These are phyloP conservation scores for Trichosporon sp. DNA, from an alignment of 1,284 basidiomycete species.

Conservation along the genomic window DNA sequence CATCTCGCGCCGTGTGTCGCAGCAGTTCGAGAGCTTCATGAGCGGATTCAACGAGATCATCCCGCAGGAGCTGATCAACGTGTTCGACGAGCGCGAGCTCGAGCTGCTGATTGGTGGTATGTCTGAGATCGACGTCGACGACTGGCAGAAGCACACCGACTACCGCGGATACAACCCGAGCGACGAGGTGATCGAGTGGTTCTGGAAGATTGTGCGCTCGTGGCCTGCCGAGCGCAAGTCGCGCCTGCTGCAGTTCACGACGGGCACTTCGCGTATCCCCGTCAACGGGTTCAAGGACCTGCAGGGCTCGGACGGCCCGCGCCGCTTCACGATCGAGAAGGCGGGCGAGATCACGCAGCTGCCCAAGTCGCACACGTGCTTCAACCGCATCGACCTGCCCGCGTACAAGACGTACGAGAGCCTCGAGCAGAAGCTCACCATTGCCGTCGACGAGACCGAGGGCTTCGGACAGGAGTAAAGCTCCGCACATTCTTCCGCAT, in stretches of 20 bases:
- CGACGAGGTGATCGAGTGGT: slow-evolving; percentile 98
- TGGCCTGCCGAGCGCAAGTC: slow-evolving; percentile 97
- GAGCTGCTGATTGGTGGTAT: slow-evolving; percentile 97
- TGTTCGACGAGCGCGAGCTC: slow-evolving; percentile 96
- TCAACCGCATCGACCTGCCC: slow-evolving; percentile 82
- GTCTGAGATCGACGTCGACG: slow-evolving; percentile 86
- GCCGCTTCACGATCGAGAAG: slow-evolving; percentile 93
- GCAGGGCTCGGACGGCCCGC: slow-evolving; percentile 93
- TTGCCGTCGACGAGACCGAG: slow-evolving; percentile 70
- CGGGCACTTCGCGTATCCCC: slow-evolving; percentile 93
- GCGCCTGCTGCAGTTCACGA: slow-evolving; percentile 90
- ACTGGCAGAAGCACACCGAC: slow-evolving; percentile 61
- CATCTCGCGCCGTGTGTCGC: slow-evolving; percentile 85
- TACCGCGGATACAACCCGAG: slow-evolving; percentile 56
- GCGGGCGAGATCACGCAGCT: slow-evolving; percentile 85
- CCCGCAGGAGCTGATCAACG: slow-evolving; percentile 88
- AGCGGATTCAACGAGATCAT: slow-evolving; percentile 92
- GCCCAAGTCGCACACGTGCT: slow-evolving; percentile 82
- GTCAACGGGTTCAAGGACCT: slow-evolving; percentile 99
- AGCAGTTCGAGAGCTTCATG: slow-evolving; percentile 95
- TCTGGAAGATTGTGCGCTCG: slow-evolving; percentile 95
- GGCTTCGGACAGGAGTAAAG: slow-evolving; percentile 52
- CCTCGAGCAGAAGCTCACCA: slow-evolving; percentile 80
- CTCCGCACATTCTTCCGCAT: background rate
- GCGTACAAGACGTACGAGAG: slow-evolving; percentile 87